These are phyloP conservation scores for Fusarium pseudonygamai DNA, from an alignment of 2,329 filamentous ascomycete genomes.

Conservation along the genomic window DNA sequence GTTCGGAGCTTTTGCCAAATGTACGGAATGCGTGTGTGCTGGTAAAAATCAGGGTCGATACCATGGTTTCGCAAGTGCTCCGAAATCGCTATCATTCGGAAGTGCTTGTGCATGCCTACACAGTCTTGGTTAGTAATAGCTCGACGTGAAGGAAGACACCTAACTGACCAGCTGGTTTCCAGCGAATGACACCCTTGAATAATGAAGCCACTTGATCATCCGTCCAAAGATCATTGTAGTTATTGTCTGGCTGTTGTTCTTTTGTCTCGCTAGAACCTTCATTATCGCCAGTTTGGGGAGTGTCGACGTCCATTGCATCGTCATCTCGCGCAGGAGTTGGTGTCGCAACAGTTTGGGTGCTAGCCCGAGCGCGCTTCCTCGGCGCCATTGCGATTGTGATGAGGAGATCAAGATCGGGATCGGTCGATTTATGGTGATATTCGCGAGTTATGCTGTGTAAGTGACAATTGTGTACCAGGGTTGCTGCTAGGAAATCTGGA, in stretches of 20 bases:
- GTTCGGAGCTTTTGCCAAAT: slow-evolving; percentile 90
- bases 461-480: background rate
- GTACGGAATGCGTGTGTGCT: slow-evolving; percentile 86
- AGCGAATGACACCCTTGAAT: slow-evolving; percentile 90
- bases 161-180: slow-evolving; percentile 87
- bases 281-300: slow-evolving; percentile 64
- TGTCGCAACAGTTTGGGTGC: slow-evolving; percentile 66
- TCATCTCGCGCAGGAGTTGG: slow-evolving; percentile 63
- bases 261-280: slow-evolving; percentile 34
- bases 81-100: slow-evolving; percentile 87
- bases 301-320: slow-evolving; percentile 69
- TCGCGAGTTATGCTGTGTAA: background rate
- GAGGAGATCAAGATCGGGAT: background rate
- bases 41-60: slow-evolving; percentile 73
- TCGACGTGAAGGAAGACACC: background rate
- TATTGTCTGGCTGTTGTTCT: slow-evolving; percentile 34
- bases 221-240: slow-evolving; percentile 80
- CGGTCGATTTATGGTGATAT: background rate
- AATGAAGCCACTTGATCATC: slow-evolving; percentile 94
- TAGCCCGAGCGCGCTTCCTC: slow-evolving; percentile 71
- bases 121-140: slow-evolving; percentile 12
- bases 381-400: slow-evolving; percentile 66
- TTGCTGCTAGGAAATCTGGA: background rate
- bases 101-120: slow-evolving; percentile 90
- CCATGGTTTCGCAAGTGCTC: slow-evolving; percentile 83